Evolutionary conservation across 768 basidiomycete genomes (phyloP).

Genomic region (Lentinula detonsa): DNA sequence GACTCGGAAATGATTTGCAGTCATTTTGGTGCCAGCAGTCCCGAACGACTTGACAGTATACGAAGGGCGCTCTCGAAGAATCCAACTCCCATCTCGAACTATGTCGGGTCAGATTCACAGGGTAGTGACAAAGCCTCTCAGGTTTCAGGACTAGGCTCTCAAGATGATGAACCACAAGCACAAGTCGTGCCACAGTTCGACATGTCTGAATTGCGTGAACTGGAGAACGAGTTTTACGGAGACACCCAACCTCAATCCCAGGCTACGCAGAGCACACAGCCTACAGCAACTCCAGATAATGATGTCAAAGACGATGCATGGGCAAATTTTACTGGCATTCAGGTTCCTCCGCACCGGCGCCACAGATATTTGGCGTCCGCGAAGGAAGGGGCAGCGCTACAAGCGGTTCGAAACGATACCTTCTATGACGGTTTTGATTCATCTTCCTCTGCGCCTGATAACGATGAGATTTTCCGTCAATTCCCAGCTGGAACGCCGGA

Average conservation of each 20-base stretch:
- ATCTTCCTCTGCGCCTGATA: background rate
- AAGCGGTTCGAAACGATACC: background rate
- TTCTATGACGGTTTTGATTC: background rate
- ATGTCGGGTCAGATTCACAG: background rate
- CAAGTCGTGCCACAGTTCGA: slow-evolving; percentile 1
- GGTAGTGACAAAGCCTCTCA: background rate
- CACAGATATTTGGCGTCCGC: background rate
- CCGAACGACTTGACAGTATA: background rate
- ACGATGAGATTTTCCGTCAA: background rate
- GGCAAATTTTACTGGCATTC: background rate
- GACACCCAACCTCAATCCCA: slow-evolving; percentile 1
- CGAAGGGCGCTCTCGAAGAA: background rate
- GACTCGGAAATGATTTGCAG: background rate
- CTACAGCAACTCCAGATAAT: background rate
- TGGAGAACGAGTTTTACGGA: background rate
- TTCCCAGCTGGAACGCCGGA: background rate
- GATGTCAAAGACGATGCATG: background rate
- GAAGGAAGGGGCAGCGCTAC: background rate
- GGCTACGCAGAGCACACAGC: slow-evolving; percentile 1
- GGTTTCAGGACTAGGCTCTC: background rate
- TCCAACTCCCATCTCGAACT: background rate
- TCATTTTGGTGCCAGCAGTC: background rate
- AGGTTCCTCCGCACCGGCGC: background rate
- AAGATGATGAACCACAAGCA: background rate
- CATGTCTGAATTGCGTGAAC: background rate